Percentiles rank a stretch among this genome's conserved stretches.
These are phyloP conservation scores for Neoscytalidium dimidiatum DNA, from an alignment of 2,329 filamentous ascomycete species.

Conservation along the genomic window DNA sequence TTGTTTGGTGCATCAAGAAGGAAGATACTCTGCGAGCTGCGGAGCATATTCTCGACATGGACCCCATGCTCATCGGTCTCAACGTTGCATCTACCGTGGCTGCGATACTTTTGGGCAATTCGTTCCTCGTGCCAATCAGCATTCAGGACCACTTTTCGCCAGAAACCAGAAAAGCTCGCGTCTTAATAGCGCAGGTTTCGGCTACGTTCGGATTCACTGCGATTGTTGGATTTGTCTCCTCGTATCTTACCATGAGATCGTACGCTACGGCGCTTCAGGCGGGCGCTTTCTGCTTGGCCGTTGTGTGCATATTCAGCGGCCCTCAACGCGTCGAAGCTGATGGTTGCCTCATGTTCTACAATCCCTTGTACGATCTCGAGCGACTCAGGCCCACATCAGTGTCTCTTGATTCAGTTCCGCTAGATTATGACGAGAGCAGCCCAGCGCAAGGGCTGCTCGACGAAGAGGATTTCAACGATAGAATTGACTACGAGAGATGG, in stretches of 20 bases:
- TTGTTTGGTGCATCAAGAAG: constrained; percentile 4
- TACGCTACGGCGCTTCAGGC: constrained; percentile 22
- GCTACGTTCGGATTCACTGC: constrained; percentile 19
- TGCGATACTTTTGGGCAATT: constrained; percentile 21
- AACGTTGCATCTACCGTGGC: constrained; percentile 19
- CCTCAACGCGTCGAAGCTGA: background rate
- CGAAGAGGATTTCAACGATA: background rate
- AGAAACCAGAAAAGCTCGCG: background rate
- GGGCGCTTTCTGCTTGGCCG: constrained; percentile 14
- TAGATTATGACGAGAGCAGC: constrained; percentile 1
- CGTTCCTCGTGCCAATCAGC: constrained; percentile 21
- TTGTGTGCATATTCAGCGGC: constrained; percentile 16
- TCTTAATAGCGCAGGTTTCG: constrained; percentile 1
- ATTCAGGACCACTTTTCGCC: background rate
- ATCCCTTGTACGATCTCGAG: background rate
- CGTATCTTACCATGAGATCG: constrained; percentile 18
- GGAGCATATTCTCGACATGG: constrained; percentile 17
- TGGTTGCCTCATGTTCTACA: background rate
- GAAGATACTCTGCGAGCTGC: constrained; percentile 1
- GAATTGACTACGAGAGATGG: background rate
- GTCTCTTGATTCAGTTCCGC: background rate
- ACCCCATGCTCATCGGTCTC: constrained; percentile 14
- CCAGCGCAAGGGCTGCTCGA: background rate
- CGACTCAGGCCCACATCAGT: background rate
- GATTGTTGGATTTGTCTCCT: constrained; percentile 17